Evolutionary conservation across 2,329 filamentous ascomycete species (phyloP).

Genomic region (Epichloe hybrida): DNA sequence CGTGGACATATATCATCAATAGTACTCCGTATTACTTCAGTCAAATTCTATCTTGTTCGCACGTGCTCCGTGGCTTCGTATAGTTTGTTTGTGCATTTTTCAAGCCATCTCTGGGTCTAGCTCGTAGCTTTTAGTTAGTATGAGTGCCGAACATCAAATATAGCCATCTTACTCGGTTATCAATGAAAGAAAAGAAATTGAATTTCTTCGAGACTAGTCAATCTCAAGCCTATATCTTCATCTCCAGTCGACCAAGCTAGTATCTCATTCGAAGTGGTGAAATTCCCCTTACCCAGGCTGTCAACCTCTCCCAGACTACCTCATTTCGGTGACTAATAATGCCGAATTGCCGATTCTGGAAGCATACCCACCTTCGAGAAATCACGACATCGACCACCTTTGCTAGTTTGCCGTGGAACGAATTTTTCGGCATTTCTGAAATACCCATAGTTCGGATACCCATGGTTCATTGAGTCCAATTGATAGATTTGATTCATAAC

Average conservation of each 20-base stretch:
- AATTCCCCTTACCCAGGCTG: not conserved
- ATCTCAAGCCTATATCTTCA: too few species aligned
- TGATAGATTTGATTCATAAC: not conserved
- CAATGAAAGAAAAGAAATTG: too few species aligned
- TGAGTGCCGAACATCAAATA: too few species aligned
- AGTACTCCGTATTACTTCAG: too few species aligned
- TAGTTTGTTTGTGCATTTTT: too few species aligned
- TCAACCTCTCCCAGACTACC: not conserved
- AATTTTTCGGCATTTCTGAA: not conserved
- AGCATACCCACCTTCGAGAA: slow-evolving; percentile 5
- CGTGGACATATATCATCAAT: too few species aligned
- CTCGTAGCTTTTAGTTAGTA: too few species aligned
- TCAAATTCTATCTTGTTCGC: too few species aligned
- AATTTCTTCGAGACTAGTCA: not conserved
- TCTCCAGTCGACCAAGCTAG: not conserved
- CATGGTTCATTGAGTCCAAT: not conserved
- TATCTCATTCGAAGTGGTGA: not conserved
- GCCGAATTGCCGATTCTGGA: not conserved
- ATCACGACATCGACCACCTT: slow-evolving; percentile 3
- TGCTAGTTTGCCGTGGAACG: not conserved
- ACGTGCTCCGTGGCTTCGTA: too few species aligned
- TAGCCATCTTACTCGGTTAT: too few species aligned
- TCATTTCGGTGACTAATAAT: slow-evolving; percentile 6
- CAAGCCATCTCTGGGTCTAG: too few species aligned
- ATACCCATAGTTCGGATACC: too few species aligned